Base-by-base conservation (phyloP, 176 grass and related monocot species). In the Carex littledalei region DNA sequence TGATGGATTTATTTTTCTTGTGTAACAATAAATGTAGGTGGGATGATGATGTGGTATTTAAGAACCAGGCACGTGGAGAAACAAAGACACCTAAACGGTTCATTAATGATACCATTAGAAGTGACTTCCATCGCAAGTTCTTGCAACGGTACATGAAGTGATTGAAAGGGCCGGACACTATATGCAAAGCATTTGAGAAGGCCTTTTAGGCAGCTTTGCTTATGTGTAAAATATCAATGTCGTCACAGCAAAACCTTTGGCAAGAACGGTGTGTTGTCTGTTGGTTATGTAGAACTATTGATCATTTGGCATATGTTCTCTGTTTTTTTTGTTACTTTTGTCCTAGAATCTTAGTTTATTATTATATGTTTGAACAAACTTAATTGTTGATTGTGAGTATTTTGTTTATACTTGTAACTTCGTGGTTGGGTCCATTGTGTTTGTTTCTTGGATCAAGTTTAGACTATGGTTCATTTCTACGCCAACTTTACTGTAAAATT, bases 131-230 rank as follows among this genome's bases (percentile, higher is more conserved):
- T 49, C 96, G 91, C 43, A 95, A 98, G 79, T 98, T 98, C 79
- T 78, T 99, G 90, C 91, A 99, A 50, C 92, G 92, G 69, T 99
- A 99, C 88, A 95, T 99, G 93, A 99, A 99, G 76, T 98, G 86
- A 94, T 79, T 56, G 34, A 37, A 62, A 32, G 15, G 2, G 11
- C 53, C 13, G 62, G 3, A 24, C 45, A 16, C 45, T 69, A 17
- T 69, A 17, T 82, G 17, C 22, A 24, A 81, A 64, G 21, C 45
- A 52, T 3, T 76, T 76, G 45, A 53, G 71, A 76, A 32, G 11
- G 11, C 9, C 15, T 76, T 76, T 76, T 15, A 2, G 43, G 70
- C 41, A 26, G 37, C 31, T 79, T 79, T 63, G 21, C 37, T 31
- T 26, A 49, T 49, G 81, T 37, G 64, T 67, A 83, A 68, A 81